Base-by-base conservation (phyloP, 306 rosid species). In the Cyamopsis tetragonoloba region DNA sequence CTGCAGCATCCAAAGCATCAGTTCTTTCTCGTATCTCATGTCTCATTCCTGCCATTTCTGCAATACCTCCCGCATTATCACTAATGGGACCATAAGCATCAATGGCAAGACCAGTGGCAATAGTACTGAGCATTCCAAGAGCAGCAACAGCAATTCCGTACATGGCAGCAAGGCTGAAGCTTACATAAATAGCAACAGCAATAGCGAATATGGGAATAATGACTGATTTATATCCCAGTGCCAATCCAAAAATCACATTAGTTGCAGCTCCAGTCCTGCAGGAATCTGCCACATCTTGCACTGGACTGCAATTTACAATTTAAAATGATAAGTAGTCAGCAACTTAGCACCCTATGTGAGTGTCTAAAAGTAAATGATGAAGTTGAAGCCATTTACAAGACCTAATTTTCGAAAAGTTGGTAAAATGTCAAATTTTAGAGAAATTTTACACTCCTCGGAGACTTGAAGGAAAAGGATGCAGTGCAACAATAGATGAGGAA, bases 231-330 rank as follows among this genome's bases (percentile, higher is more conserved):
- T 87, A 87, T 51, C 89, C 88, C 24, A 87, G 66, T 27, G 89
- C 93, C 79, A 84, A 71, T 13, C 93, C 93, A 11, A 87, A 84
- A 34, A 87, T 87, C 62, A 87, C 85, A 49, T 87, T 87, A 6
- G 93, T 82, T 30, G 88, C 88, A 8, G 89, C 89, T 56, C 93
- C 89, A 0, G 93, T 87, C 71, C 85, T 87, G 67, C 89, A 87
- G 55, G 93, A 87, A 80, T 87, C 93, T 50, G 89, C 93, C 71
- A 87, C 93, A 42, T 87, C 93, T 80, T 73, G 87, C 83, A 84
- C 93, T 12, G 88, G 93, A 59, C 93, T 84, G 86, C 79, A 81
- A 62, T 50, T 47, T 66, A 26, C 34, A 66, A 48, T 47, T 28
- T 32, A 47, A 35, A 46, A 14, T 51, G 17, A 56, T 73, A 53